Evolutionary conservation across 345 rosid genomes (phyloP).

Genomic region (Fremontodendron californicum): DNA sequence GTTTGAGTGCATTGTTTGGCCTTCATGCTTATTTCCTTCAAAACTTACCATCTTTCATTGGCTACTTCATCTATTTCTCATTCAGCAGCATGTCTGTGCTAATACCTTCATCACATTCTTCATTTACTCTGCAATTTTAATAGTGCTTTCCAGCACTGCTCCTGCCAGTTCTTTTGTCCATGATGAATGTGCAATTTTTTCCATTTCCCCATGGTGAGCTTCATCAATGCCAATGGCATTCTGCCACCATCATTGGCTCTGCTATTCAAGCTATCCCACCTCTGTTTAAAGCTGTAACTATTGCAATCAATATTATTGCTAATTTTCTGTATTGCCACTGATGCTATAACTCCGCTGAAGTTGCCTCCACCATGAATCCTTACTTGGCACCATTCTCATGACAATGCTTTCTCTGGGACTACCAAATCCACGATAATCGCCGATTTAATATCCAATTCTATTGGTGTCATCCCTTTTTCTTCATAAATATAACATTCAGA

Average conservation of each 20-base stretch:
- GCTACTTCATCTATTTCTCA: neutral
- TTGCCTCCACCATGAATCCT: neutral
- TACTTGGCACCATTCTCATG: neutral
- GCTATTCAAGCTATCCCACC: neutral
- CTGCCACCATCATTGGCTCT: neutral
- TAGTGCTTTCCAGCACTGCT: neutral
- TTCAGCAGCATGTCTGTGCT: neutral
- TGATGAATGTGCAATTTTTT: neutral
- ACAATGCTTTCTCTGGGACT: neutral
- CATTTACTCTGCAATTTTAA: neutral
- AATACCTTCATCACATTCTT: neutral
- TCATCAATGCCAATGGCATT: neutral
- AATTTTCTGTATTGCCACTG: neutral
- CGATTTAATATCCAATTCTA: neutral
- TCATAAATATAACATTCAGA: neutral
- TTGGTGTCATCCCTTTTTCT: neutral
- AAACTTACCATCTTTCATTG: neutral
- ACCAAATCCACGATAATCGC: neutral
- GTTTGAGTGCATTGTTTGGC: neutral
- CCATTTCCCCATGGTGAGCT: neutral
- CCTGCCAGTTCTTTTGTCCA: neutral
- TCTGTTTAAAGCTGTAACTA: neutral
- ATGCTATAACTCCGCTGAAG: neutral
- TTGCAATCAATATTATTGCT: neutral
- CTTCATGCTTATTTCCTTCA: slow-evolving; percentile 4